Conservation (phyloP, 2,329 filamentous ascomycete genomes). For the Anisogramma anomala region DNA sequence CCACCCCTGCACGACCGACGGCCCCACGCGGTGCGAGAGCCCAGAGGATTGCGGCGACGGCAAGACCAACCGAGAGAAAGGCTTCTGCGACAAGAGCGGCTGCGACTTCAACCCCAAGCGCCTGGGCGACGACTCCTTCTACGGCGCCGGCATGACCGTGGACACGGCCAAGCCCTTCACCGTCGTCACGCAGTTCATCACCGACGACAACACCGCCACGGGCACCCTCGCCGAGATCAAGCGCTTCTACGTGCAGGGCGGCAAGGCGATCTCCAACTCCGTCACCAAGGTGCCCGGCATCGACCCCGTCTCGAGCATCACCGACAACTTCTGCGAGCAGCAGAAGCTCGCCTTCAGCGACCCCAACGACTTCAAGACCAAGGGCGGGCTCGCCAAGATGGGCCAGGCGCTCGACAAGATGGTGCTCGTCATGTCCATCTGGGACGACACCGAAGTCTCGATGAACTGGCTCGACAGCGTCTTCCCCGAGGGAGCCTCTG, state of each 20-base stretch:
- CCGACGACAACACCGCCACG: constrained; percentile 26
- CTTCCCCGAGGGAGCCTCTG: constrained; percentile 34
- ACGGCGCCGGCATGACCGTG: constrained; percentile 39
- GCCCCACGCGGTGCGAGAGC: constrained; percentile 33
- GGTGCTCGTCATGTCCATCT: constrained; percentile 23
- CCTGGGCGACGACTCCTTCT: constrained; percentile 45
- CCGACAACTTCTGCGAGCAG: constrained; percentile 40
- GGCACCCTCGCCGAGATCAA: constrained; percentile 42
- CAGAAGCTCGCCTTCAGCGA: constrained; percentile 44
- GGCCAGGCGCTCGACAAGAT: constrained; percentile 25
- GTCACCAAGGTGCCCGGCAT: constrained; percentile 24
- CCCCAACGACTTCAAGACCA: constrained; percentile 33
- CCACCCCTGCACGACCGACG: constrained; percentile 39
- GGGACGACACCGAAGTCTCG: constrained; percentile 20
- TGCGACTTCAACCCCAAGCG: constrained; percentile 53
- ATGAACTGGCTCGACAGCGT: constrained; percentile 56
- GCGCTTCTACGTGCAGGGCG: constrained; percentile 47
- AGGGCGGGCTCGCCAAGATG: constrained; percentile 45
- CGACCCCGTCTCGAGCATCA: constrained; percentile 29
- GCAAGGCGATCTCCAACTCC: constrained; percentile 37
- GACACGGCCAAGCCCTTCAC: constrained; percentile 43
- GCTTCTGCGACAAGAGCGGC: constrained; percentile 48
- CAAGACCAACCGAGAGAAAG: constrained; percentile 36
- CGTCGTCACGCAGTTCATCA: constrained; percentile 46
- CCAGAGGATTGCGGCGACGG: constrained; percentile 31